Evolutionary conservation across 1,139 yeast species (phyloP), one percentile per base, ranked within the genome.

Genomic region (Yamadazyma trypodendri): DNA sequence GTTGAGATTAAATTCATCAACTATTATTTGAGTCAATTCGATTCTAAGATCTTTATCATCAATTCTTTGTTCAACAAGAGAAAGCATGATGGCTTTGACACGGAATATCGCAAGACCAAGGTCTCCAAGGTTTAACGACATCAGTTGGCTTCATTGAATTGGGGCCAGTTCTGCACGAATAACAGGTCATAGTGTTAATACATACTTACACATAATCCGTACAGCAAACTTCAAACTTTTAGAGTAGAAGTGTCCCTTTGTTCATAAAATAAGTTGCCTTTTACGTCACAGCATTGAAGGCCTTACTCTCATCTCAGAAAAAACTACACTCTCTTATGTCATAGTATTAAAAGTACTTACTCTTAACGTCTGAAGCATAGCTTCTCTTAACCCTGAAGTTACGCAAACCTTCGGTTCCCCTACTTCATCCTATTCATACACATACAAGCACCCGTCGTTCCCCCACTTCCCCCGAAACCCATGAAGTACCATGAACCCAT

Each of bases 361-460:
- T n/a, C n/a, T n/a, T n/a, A n/a, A n/a, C n/a, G n/a, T n/a, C n/a
- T n/a, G n/a, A n/a, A n/a, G n/a, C n/a, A n/a, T n/a, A n/a, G n/a
- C n/a, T n/a, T n/a, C n/a, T n/a, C n/a, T n/a, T n/a, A n/a, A n/a
- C n/a, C n/a, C n/a, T n/a, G n/a, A n/a, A n/a, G n/a, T n/a, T n/a
- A n/a, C n/a, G n/a, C n/a, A n/a, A n/a, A n/a, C n/a, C n/a, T n/a
- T n/a, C n/a, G n/a, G n/a, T n/a, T n/a, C n/a, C n/a, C n/a, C n/a
- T 21, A 18, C 9, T 7, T 28, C n/a, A 15, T 20, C 13, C 18
- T 10, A 15, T 11, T 33, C 37, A 41, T 47, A 45, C 41, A 68
- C 65, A 52, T 80, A 84, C 48, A 84, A 73, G 52, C 92, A 83
- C 1, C 92, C 90, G 57, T 84, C 94, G 32, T 60, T 66, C 9